Evolutionary conservation across 2,329 filamentous ascomycete genomes (phyloP).

Genomic region (Domatiomyces globalis): DNA sequence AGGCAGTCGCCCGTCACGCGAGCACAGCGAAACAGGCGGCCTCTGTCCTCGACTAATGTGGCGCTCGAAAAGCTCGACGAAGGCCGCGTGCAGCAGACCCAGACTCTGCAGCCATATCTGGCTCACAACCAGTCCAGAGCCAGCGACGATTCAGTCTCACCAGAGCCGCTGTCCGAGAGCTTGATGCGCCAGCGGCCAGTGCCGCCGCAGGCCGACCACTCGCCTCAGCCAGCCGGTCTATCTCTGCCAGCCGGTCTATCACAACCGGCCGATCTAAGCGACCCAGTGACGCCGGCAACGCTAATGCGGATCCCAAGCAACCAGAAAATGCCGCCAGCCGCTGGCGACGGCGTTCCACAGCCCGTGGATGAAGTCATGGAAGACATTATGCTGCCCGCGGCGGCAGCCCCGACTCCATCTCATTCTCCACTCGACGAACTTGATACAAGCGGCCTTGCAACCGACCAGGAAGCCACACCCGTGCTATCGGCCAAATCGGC

Average conservation of each 20-base stretch:
- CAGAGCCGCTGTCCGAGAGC: constrained; percentile 36
- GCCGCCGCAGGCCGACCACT: constrained; percentile 23
- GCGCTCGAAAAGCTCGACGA: constrained; percentile 23
- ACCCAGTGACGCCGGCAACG: constrained; percentile 73
- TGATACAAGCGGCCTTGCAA: constrained; percentile 9
- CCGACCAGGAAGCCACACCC: constrained; percentile 41
- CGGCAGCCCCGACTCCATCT: constrained; percentile 39
- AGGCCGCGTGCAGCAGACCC: constrained; percentile 20
- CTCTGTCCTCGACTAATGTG: constrained; percentile 16
- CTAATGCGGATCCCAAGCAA: constrained; percentile 59
- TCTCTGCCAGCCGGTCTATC: constrained; percentile 17
- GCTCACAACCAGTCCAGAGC: constrained; percentile 19
- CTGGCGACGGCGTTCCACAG: constrained; percentile 27
- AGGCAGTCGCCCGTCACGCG: constrained; percentile 33
- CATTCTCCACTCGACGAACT: constrained; percentile 11
- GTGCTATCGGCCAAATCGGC: constrained; percentile 51
- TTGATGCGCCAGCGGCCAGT: constrained; percentile 35
- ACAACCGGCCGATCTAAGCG: constrained; percentile 15
- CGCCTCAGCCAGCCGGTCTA: constrained; percentile 22
- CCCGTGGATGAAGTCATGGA: constrained; percentile 45
- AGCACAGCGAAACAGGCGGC: constrained; percentile 26
- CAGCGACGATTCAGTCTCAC: constrained; percentile 34
- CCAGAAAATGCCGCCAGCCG: constrained; percentile 22
- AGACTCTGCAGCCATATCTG: constrained; percentile 12
- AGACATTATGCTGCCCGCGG: constrained; percentile 60